Base-by-base conservation (phyloP, 441 rosid genomes). In the Erodium moschatum region DNA sequence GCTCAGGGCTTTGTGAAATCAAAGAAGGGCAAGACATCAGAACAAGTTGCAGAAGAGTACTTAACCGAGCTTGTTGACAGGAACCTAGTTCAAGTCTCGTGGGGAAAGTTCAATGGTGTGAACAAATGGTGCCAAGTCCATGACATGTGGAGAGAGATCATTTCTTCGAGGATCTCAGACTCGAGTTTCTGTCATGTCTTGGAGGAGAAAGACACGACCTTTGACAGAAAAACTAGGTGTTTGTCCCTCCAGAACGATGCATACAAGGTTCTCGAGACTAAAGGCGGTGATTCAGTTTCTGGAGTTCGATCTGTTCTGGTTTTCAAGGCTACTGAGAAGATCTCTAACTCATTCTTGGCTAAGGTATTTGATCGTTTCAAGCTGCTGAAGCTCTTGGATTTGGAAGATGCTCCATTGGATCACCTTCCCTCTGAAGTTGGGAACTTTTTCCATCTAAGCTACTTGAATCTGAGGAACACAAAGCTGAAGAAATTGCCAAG, bases 1-100 rank as follows among this genome's bases (percentile, higher is more conserved):
- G 72, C 76, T 10, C 66, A 74, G n/a, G 76, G 76, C 2, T 73
- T 73, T 9, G 48, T 73, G 11, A 24, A 69, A 54, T 12, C 3
- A 24, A 54, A 21, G 16, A 27, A 73, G 21, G 19, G 12, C 0
- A 12, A n/a, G 3, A 44, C 72, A n/a, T 3, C 65, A 24, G 76
- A 73, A 35, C 38, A 68, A 38, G 61, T 69, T 8, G 72, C 61
- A 11, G 27, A 56, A 13, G 66, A n/a, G 24, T 69, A 68, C 66
- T 27, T 73, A 9, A 56, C 12, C 7, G 66, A 64, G 66, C 72
- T 69, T 46, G 21, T 73, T 64, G 10, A 52, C 10, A 27, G 75
- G 68, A 69, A 11, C 69, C 12, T 73, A 65, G 42, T 73, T 54
- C 76, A 73, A 64, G 72, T 8, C 11, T 44, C 40, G 24, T 6